Evolutionary conservation across 2,329 filamentous ascomycete species (phyloP), one percentile per base, ranked within the genome.

Genomic region (Sodiomyces alkalinus): DNA sequence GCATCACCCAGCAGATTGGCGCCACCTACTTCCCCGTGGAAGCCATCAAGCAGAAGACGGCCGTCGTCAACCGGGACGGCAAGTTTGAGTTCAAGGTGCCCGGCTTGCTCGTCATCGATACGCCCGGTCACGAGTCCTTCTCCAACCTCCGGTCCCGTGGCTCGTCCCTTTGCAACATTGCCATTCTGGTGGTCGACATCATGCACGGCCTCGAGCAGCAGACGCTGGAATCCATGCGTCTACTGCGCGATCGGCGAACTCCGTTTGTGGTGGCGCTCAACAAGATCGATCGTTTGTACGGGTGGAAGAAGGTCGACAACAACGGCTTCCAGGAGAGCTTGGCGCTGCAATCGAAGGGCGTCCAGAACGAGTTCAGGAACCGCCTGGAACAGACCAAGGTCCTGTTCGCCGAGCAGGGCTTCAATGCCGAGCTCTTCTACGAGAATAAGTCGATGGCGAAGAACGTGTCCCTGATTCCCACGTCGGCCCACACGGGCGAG

Each of bases 1-100:
- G 90, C 75, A 98, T 98, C 48, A 98, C 90, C 6, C 90, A 98
- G 59, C 90, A 98, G 58, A 98, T 98, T 48, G 90, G 90, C 76
- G 90, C 90, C 28, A 98, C 90, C 3, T 98, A 96, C 64, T 98
- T 98, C 70, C 92, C 90, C 6, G 78, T 87, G 19, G 87, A 96
- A 29, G 83, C 90, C 34, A 77, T 98, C 48, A 69, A 73, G 56
- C 78, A 86, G 52, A 98, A 98, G 70, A 93, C 83, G 11, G 70
- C 74, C 13, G 87, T 96, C 11, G 80, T 98, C 49, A 98, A 98
- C 64, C 68, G 72, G 46, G 85, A 98, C 48, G 75, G 77, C 45
- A 68, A 68, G 31, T 94, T 98, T 52, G 81, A 94, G 37, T 92
- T 94, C 71, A 98, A 94, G 62, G 82, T 98, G 14, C 92, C 90